Conservation (phyloP, 805 yeast genomes). For the Lachancea meyersii region DNA sequence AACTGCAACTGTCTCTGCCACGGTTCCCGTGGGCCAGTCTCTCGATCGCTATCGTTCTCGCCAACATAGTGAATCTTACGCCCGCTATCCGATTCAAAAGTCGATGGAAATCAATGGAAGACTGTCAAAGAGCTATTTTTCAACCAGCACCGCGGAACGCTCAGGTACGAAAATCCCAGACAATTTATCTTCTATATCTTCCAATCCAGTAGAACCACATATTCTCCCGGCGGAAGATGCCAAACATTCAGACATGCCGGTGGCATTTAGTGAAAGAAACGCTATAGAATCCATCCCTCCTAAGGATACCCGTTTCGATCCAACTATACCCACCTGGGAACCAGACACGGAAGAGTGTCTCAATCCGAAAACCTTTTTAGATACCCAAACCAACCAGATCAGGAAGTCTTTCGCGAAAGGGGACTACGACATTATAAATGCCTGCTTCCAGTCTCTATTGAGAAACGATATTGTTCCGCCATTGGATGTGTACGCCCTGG, state of each 20-base stretch:
- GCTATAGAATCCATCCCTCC: background rate
- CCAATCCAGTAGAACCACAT: background rate
- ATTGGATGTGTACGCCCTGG: constrained; percentile 45
- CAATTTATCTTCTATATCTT: background rate
- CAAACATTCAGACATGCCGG: background rate
- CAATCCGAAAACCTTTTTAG: constrained; percentile 29
- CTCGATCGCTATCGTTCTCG: background rate
- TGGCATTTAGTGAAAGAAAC: background rate
- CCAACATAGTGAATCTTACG: background rate
- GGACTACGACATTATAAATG: constrained; percentile 34
- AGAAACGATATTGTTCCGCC: constrained; percentile 44
- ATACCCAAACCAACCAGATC: constrained; percentile 31
- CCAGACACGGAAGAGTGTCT: constrained; percentile 28
- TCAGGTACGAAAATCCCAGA: background rate
- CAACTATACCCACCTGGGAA: constrained; percentile 23
- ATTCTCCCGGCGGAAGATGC: background rate
- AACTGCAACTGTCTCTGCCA: background rate
- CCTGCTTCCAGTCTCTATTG: constrained; percentile 37
- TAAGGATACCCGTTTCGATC: background rate
- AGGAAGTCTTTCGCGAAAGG: constrained; percentile 20
- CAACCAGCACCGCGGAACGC: constrained; percentile 11
- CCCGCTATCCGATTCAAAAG: constrained; percentile 13
- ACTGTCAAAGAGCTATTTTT: constrained; percentile 18
- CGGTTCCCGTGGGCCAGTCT: constrained; percentile 1
- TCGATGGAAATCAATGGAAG: constrained; percentile 15